phyloP scores from a whole-genome alignment of 2,329 filamentous ascomycete species.

The Alternaria tenuissima region DNA sequence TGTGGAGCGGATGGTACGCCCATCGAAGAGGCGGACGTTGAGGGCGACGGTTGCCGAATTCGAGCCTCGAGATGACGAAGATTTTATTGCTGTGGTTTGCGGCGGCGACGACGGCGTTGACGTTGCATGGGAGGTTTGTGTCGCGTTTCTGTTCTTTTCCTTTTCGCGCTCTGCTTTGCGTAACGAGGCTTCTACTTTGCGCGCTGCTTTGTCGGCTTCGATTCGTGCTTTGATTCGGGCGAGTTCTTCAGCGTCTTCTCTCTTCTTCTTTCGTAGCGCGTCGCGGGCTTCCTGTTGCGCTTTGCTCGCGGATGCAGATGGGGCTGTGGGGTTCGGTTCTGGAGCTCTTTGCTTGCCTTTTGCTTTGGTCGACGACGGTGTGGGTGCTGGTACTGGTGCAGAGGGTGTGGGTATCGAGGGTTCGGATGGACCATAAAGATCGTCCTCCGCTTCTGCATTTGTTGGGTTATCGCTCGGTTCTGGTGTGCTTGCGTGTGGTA shows the following conservation, averaged over 20 bases:
- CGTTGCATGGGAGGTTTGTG: constrained; percentile 11
- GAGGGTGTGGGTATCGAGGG: constrained; percentile 12
- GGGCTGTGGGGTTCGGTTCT: constrained; percentile 46
- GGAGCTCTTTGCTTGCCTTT: constrained; percentile 55
- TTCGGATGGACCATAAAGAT: constrained; percentile 12
- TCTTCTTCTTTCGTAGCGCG: constrained; percentile 68
- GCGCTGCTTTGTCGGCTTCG: constrained; percentile 76
- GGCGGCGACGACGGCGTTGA: neutral
- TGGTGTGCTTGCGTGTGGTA: constrained; percentile 22
- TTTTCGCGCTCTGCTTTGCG: constrained; percentile 47
- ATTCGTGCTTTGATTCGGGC: constrained; percentile 77
- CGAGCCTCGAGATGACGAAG: constrained; percentile 34
- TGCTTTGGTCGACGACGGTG: constrained; percentile 29
- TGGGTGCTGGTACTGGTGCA: constrained; percentile 10
- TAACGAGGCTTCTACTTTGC: constrained; percentile 57
- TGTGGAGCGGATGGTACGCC: constrained; percentile 75
- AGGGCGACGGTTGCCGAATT: constrained; percentile 56
- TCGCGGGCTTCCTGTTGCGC: constrained; percentile 43
- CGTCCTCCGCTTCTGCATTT: constrained; percentile 11
- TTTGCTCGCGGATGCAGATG: constrained; percentile 46
- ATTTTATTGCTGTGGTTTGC: constrained; percentile 12
- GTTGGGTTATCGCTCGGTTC: constrained; percentile 6
- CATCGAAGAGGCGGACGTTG: constrained; percentile 85
- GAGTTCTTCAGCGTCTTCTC: constrained; percentile 72
- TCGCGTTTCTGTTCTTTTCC: constrained; percentile 16